Conservation (phyloP, 192 early-diverging fungal genomes). For the Entomortierella chlamydospora region DNA sequence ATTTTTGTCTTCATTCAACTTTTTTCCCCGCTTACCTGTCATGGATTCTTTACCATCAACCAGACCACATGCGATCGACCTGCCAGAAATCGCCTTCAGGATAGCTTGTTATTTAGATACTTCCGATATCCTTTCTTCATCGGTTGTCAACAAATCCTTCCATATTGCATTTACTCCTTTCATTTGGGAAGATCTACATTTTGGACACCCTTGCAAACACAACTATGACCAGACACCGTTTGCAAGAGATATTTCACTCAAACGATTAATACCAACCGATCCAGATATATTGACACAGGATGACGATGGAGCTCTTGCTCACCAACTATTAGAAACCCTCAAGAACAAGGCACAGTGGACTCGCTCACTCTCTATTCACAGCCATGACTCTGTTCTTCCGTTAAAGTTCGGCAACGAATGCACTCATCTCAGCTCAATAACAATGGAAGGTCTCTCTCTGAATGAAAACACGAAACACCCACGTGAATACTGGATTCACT, state of each 20-base stretch:
- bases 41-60: no score
- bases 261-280: no score
- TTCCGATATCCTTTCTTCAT: conserved; percentile 2
- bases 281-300: no score
- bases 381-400: conserved; percentile 7
- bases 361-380: not conserved
- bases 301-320: no score
- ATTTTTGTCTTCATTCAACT: no score
- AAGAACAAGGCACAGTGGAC: conserved; percentile 3
- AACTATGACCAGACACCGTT: no score
- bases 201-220: no score
- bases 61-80: conserved; percentile 4
- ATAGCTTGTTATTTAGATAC: conserved; percentile 7
- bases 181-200: conserved; percentile 27
- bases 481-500: conserved; percentile 1
- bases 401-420: conserved; percentile 5
- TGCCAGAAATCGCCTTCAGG: conserved; percentile 12
- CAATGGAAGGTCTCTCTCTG: not conserved
- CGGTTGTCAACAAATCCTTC: not conserved
- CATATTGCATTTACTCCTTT: conserved; percentile 11
- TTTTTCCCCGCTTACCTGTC: no score
- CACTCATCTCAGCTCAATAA: conserved; percentile 1
- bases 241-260: no score
- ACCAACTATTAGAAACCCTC: no score
- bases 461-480: not conserved